Evolutionary conservation across 768 basidiomycete genomes (phyloP).

Genomic region (Dacryopinax spathularia): DNA sequence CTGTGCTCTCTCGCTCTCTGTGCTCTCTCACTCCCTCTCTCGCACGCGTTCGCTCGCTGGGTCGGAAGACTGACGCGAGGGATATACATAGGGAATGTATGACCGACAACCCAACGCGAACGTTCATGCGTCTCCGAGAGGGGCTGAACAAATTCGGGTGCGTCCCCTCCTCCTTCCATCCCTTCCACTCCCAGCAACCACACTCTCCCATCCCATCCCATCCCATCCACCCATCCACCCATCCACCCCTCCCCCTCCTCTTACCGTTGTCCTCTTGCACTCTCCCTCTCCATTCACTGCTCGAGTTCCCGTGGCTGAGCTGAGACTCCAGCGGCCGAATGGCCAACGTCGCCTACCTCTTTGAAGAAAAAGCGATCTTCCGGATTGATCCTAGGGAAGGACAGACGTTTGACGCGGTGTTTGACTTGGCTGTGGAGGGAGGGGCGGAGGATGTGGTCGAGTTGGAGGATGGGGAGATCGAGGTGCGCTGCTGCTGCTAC

Average conservation of each 20-base stretch:
- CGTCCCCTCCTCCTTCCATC: not conserved
- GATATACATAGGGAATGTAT: not conserved
- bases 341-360: not conserved
- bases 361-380: not conserved
- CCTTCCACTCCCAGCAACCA: not conserved
- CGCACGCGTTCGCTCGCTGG: not conserved
- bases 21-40: no score
- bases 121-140: not conserved
- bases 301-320: not conserved
- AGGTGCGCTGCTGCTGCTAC: not conserved
- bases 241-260: no score
- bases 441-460: conserved; percentile 3
- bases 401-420: not conserved
- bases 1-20: no score
- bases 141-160: not conserved
- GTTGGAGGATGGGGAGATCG: not conserved
- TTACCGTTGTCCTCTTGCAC: no score
- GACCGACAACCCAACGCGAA: not conserved
- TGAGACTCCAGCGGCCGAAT: not conserved
- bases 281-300: not conserved
- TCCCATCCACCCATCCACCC: no score
- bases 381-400: not conserved
- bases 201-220: no score
- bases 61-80: not conserved
- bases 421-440: not conserved